Percentiles rank a stretch among this genome's conserved stretches.
phyloP scores from a whole-genome alignment of 306 rosid genomes.

The Prinsepia uniflora region DNA sequence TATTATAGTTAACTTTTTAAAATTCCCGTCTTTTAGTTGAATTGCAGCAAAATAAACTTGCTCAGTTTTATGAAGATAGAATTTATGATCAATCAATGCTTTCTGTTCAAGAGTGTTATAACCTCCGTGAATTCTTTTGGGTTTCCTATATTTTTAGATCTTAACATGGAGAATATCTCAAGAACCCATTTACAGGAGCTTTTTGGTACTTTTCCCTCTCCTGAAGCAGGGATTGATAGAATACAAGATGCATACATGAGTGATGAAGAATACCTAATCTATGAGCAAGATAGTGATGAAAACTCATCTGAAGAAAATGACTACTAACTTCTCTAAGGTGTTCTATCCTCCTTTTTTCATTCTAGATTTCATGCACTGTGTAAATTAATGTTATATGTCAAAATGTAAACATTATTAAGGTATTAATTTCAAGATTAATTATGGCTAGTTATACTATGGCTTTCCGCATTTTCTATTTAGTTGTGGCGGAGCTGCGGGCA shows the following conservation, averaged over 20 bases:
- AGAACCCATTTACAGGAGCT: constrained; percentile 76
- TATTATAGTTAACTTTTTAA: background rate
- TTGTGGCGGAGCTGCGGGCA: background rate
- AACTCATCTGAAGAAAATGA: constrained; percentile 40
- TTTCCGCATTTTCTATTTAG: background rate
- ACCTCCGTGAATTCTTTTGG: constrained; percentile 10
- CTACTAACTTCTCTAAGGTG: background rate
- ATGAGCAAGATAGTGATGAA: constrained; percentile 56
- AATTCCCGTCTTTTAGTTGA: background rate
- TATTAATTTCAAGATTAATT: too few relatives aligned
- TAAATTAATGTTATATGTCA: too few relatives aligned
- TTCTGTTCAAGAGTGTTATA: background rate
- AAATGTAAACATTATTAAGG: too few relatives aligned
- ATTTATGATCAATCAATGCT: background rate
- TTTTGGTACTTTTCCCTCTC: constrained; percentile 68
- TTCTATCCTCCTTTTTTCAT: background rate
- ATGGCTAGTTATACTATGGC: too few relatives aligned
- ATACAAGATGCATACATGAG: constrained; percentile 29
- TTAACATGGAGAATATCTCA: constrained; percentile 53
- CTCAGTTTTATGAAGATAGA: background rate
- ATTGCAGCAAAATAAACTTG: background rate
- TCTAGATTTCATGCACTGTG: too few relatives aligned
- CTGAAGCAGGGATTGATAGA: constrained; percentile 29
- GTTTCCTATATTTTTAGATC: constrained; percentile 57
- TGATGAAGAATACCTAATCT: constrained; percentile 67